Percentiles rank a stretch among this genome's conserved stretches.
Conservation (phyloP, 139 green algal species). For the Nannochloris sp. region DNA sequence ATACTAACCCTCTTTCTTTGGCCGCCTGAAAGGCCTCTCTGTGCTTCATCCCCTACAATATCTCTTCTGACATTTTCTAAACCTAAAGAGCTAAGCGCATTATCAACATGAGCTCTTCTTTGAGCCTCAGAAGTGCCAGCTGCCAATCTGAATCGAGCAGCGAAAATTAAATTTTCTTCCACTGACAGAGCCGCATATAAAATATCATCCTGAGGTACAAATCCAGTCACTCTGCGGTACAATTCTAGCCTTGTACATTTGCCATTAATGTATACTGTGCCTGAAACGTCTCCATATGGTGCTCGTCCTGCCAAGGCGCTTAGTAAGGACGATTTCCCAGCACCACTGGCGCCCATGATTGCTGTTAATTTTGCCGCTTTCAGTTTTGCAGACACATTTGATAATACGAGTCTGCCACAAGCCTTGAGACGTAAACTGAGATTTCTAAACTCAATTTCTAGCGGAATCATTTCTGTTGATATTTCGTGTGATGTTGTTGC, state of each 20-base stretch:
- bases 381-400: conserved; percentile 27
- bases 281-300: conserved; percentile 33
- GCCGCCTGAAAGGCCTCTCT: conserved; percentile 46
- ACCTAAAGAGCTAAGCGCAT: conserved; percentile 11
- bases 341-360: conserved; percentile 49
- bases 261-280: conserved; percentile 48
- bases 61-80: conserved; percentile 40
- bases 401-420: conserved; percentile 32
- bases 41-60: conserved; percentile 51
- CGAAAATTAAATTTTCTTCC: conserved; percentile 53
- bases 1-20: conserved; percentile 74
- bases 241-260: conserved; percentile 15
- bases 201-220: conserved; percentile 77
- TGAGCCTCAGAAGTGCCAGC: conserved; percentile 7
- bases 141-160: conserved; percentile 30
- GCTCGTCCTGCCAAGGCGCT: conserved; percentile 42
- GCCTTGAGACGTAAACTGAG: conserved; percentile 33
- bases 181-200: conserved; percentile 58
- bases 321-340: conserved; percentile 53
- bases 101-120: conserved; percentile 26
- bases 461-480: neutral
- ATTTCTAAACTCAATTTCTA: conserved; percentile 35
- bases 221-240: conserved; percentile 47
- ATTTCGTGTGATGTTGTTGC: conserved; percentile 9
- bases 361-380: conserved; percentile 21